Percentiles rank a stretch among this genome's conserved stretches.
These are phyloP conservation scores for Sodiomyces alkalinus DNA, from an alignment of 2,329 filamentous ascomycete genomes.

Conservation along the genomic window DNA sequence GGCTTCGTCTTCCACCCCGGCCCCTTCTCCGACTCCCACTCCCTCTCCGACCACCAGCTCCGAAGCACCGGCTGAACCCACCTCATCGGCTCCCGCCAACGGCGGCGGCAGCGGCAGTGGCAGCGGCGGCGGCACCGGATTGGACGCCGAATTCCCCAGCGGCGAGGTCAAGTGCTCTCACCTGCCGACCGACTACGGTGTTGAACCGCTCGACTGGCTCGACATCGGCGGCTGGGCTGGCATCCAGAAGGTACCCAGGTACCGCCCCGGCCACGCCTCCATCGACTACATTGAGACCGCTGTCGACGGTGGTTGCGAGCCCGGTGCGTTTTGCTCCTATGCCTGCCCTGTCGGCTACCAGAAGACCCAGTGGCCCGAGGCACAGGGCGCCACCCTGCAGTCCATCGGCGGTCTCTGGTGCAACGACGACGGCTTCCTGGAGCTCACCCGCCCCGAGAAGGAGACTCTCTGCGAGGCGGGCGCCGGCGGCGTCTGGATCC, in stretches of 20 bases:
- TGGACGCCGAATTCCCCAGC: slow-evolving; percentile 59
- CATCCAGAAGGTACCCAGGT: slow-evolving; percentile 49
- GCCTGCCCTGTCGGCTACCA: slow-evolving; percentile 83
- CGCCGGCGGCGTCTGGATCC: slow-evolving; percentile 51
- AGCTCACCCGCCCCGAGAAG: slow-evolving; percentile 54
- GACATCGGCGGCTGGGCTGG: slow-evolving; percentile 63
- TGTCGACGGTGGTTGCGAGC: slow-evolving; percentile 42
- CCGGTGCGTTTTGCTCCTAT: slow-evolving; percentile 73
- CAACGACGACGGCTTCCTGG: slow-evolving; percentile 54
- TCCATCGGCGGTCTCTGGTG: slow-evolving; percentile 83
- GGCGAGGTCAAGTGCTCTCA: slow-evolving; percentile 53
- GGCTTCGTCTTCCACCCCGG: slow-evolving; percentile 15
- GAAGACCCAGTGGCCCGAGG: slow-evolving; percentile 75
- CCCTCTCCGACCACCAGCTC: slow-evolving; percentile 10
- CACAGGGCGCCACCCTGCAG: slow-evolving; percentile 66
- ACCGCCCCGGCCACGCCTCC: slow-evolving; percentile 27
- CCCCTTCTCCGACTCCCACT: slow-evolving; percentile 14
- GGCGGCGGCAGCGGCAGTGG: slow-evolving; percentile 9
- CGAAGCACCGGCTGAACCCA: slow-evolving; percentile 11
- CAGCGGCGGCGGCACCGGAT: slow-evolving; percentile 27
- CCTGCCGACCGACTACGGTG: slow-evolving; percentile 74
- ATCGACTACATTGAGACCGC: slow-evolving; percentile 54
- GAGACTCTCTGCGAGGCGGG: slow-evolving; percentile 63
- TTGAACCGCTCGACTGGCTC: slow-evolving; percentile 54
- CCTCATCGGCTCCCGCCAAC: slow-evolving; percentile 11